Conservation (phyloP, 768 basidiomycete genomes). For the Saitozyma sp. region DNA sequence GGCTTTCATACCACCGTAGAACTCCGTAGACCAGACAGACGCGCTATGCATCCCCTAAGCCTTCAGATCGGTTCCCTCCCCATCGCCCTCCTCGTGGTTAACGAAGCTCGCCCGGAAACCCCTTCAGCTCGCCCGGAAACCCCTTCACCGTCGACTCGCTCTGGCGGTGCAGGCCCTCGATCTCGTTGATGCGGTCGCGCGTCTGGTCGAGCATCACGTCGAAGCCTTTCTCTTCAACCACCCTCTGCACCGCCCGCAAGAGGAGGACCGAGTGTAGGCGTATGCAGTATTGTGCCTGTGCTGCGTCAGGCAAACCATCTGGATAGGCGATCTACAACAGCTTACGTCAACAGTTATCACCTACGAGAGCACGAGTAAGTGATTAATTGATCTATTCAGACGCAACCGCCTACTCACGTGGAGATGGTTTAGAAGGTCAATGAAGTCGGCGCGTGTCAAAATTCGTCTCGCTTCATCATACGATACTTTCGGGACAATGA, state of each 20-base stretch:
- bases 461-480: slow-evolving; percentile 73
- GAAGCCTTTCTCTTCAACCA: slow-evolving; percentile 73
- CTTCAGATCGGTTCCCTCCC: no score
- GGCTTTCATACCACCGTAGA: no score
- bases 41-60: no score
- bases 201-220: slow-evolving; percentile 74
- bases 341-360: slow-evolving; percentile 76
- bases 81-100: no score
- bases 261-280: slow-evolving; percentile 77
- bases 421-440: slow-evolving; percentile 58
- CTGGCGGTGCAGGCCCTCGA: slow-evolving; percentile 62
- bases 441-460: slow-evolving; percentile 80
- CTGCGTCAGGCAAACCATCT: slow-evolving; percentile 39
- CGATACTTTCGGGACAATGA: slow-evolving; percentile 18
- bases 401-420: slow-evolving; percentile 53
- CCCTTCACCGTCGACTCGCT: slow-evolving; percentile 51
- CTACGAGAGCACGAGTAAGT: slow-evolving; percentile 66
- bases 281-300: slow-evolving; percentile 66
- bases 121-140: slow-evolving; percentile 10
- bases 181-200: slow-evolving; percentile 75
- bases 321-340: neutral
- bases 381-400: slow-evolving; percentile 52
- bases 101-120: no score
- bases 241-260: slow-evolving; percentile 68
- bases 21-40: no score